Evolutionary conservation across 2,329 filamentous ascomycete species (phyloP).

Genomic region (Cyclaneusma minus): DNA sequence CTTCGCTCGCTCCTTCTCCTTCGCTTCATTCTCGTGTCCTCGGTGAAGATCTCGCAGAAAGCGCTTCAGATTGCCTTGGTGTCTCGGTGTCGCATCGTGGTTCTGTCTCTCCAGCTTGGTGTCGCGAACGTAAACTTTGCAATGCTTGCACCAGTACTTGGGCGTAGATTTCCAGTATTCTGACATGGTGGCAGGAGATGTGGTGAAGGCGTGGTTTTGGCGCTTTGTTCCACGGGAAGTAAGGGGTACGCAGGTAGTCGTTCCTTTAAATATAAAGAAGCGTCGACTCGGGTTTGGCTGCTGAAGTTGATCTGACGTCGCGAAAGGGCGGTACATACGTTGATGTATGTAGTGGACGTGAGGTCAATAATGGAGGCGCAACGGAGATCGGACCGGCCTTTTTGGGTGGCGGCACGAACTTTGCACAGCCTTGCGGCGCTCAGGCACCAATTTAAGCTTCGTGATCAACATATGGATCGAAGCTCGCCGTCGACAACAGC

Average conservation of each 20-base stretch:
- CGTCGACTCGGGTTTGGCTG: too few species aligned
- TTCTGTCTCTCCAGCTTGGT: conserved; percentile 79
- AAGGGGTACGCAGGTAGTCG: neutral
- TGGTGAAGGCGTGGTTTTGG: too few species aligned
- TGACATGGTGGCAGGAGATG: conserved; percentile 51
- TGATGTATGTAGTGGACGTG: too few species aligned
- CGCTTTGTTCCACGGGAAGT: neutral
- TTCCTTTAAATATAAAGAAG: neutral
- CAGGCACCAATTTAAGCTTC: too few species aligned
- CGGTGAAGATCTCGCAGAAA: conserved; percentile 82
- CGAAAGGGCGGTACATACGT: too few species aligned
- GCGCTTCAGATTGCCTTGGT: conserved; percentile 76
- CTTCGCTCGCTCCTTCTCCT: conserved; percentile 69
- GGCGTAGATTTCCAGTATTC: conserved; percentile 99
- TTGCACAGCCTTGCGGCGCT: too few species aligned
- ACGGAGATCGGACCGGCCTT: too few species aligned
- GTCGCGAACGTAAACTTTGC: conserved; percentile 78
- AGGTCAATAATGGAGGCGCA: too few species aligned
- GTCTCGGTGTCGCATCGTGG: conserved; percentile 74
- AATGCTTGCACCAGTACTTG: conserved; percentile 98
- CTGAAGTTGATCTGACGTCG: too few species aligned
- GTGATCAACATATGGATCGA: too few species aligned
- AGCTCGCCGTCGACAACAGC: too few species aligned
- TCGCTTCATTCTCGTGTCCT: conserved; percentile 62
- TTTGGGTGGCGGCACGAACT: too few species aligned